A percentile compares a stretch with the other conserved stretches of the same genome.
phyloP scores from a whole-genome alignment of 2,329 filamentous ascomycete species.

The Aspergillus aculeatinus region DNA sequence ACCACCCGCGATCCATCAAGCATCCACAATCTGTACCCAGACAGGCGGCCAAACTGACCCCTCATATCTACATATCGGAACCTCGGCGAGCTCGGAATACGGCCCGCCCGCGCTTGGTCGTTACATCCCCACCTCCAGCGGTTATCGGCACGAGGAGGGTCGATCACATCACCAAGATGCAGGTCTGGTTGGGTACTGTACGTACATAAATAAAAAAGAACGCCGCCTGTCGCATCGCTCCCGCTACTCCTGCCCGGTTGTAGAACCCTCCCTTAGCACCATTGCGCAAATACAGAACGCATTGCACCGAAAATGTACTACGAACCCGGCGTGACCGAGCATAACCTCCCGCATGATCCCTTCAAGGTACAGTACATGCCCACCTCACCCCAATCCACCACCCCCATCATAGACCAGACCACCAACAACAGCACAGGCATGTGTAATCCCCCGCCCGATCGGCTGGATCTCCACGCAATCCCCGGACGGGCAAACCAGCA shows the following conservation, averaged over 20 bases:
- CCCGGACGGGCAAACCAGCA: constrained; percentile 45
- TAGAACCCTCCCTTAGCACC: background rate
- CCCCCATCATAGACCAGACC: too few species aligned
- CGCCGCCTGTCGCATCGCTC: background rate
- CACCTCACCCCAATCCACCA: too few species aligned
- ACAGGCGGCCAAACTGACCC: background rate
- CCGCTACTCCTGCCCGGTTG: background rate
- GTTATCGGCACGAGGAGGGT: background rate
- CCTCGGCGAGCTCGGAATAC: background rate
- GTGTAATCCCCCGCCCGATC: constrained; percentile 61
- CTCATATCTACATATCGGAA: background rate
- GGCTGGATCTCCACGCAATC: constrained; percentile 62
- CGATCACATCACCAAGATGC: background rate
- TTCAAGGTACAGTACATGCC: constrained; percentile 48
- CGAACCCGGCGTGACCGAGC: constrained; percentile 53
- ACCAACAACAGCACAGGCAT: constrained; percentile 33
- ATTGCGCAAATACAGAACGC: background rate
- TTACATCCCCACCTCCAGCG: background rate
- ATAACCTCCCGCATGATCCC: constrained; percentile 54
- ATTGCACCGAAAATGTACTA: constrained; percentile 48
- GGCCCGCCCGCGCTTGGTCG: background rate
- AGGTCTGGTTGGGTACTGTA: too few species aligned
- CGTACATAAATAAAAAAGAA: background rate
- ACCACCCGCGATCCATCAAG: background rate
- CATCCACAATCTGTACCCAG: background rate